Base-by-base conservation (phyloP, 208 protist species). In the Angomonas deanei region DNA sequence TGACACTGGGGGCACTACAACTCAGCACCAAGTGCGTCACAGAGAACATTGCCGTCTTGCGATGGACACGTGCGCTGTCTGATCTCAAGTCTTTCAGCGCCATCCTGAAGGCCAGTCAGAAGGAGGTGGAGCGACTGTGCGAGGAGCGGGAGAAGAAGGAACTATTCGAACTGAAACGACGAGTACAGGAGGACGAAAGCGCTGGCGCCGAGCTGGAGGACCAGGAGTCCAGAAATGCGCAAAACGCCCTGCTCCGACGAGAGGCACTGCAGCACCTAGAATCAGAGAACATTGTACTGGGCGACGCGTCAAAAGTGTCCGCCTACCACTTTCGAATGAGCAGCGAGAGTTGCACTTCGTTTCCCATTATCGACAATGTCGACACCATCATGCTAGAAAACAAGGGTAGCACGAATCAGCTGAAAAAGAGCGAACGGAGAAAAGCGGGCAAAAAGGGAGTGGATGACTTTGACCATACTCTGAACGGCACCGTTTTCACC, bases 91-190 rank as follows among this genome's bases (percentile, higher is more conserved):
- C 70, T 34, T 93, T 84, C 55, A 69, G 72, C 8, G 70, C 65
- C 4, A 53, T 92, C 28, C 78, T 97, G 11, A 64, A 70, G 15
- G 39, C 53, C 0, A 68, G 69, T 27, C 74, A 79, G 46, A 70
- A 52, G 0, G 76, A 91, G 54, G 78, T 75, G 31, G 70, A 91
- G 65, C 86, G 80, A 38, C 65, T 73, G 52, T 90, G 80, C 58
- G 84, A 93, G 33, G 80, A 92, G 62, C 72, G 79, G 39, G 86
- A 93, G 61, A 77, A 85, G 21, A 74, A 82, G 21, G 90, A 96
- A 50, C 66, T 93, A 2, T 88, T 86, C 49, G 86, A 91, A 59
- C 61, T 95, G 24, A 93, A 97, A 71, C 74, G 84, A 28, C 78
- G 69, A 26, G 36, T 88, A 33, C 90, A 96, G 64, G 84, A 89